These are phyloP conservation scores for Neopestalotiopsis sp. DNA, from an alignment of 2,329 filamentous ascomycete genomes.

Conservation along the genomic window DNA sequence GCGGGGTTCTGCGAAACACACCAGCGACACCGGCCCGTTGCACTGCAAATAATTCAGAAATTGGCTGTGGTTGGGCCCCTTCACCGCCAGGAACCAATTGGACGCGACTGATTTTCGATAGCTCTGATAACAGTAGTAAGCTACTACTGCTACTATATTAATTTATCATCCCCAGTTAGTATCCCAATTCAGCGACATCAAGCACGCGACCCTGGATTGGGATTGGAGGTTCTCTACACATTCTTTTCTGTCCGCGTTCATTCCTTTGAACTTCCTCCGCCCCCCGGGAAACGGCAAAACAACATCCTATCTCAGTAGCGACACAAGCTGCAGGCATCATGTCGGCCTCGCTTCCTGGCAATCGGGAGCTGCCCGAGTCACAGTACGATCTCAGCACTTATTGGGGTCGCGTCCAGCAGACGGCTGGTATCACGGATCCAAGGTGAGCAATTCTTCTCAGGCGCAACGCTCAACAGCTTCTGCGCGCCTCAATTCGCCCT, in stretches of 20 bases:
- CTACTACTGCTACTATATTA: neutral
- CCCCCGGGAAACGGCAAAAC: slow-evolving; percentile 21
- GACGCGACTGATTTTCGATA: slow-evolving; percentile 2
- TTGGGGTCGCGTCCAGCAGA: slow-evolving; percentile 91
- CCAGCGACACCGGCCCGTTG: slow-evolving; percentile 12
- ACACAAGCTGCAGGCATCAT: slow-evolving; percentile 43
- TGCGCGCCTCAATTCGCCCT: neutral
- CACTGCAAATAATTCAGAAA: neutral
- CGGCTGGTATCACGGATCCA: slow-evolving; percentile 89
- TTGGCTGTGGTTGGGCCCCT: slow-evolving; percentile 8
- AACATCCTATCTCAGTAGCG: neutral
- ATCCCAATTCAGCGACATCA: neutral
- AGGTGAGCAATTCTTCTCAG: slow-evolving; percentile 69
- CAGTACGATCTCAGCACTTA: slow-evolving; percentile 94
- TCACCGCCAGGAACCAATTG: slow-evolving; percentile 1
- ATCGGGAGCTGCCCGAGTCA: slow-evolving; percentile 85
- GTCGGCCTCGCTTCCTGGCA: slow-evolving; percentile 70
- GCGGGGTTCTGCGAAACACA: slow-evolving; percentile 5
- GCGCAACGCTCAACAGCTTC: neutral
- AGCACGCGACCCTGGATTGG: neutral
- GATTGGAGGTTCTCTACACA: neutral
- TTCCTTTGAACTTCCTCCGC: slow-evolving; percentile 14
- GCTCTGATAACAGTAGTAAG: slow-evolving; percentile 7
- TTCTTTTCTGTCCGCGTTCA: neutral
- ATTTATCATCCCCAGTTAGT: neutral